Conservation (phyloP, 78 protist genomes). For the Paulinella micropora region DNA sequence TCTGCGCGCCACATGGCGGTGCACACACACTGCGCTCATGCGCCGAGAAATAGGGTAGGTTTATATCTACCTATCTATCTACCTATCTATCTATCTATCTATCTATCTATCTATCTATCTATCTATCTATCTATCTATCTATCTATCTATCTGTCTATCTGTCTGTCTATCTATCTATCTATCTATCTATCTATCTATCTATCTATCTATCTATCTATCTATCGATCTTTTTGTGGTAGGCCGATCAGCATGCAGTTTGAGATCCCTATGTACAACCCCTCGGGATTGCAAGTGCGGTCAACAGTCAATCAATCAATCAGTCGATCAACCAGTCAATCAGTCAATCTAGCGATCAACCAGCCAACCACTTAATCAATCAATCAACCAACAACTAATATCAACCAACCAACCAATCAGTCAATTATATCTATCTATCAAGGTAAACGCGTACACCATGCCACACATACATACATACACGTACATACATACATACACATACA, state of each 20-base stretch:
- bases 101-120: neutral
- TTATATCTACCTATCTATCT: too few species aligned
- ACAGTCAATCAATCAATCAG: neutral
- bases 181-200: neutral
- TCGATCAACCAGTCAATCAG: neutral
- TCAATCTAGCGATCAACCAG: conserved; percentile 22
- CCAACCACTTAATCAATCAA: neutral
- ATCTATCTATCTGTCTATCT: neutral
- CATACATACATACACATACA: too few species aligned
- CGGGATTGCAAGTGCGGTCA: conserved; percentile 38
- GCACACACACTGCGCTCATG: too few species aligned
- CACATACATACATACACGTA: too few species aligned
- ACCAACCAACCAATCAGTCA: too few species aligned
- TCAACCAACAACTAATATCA: neutral
- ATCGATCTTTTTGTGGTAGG: too few species aligned
- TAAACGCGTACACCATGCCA: too few species aligned
- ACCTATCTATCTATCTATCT: neutral
- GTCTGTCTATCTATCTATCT: neutral
- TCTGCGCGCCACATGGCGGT: too few species aligned
- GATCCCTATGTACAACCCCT: conserved; percentile 49
- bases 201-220: neutral
- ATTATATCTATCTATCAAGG: too few species aligned
- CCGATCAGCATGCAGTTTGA: conserved; percentile 59
- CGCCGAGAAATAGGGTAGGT: too few species aligned
- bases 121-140: neutral